Base-by-base conservation (phyloP, 2,329 filamentous ascomycete species). In the Aquanectria penicillioides region DNA sequence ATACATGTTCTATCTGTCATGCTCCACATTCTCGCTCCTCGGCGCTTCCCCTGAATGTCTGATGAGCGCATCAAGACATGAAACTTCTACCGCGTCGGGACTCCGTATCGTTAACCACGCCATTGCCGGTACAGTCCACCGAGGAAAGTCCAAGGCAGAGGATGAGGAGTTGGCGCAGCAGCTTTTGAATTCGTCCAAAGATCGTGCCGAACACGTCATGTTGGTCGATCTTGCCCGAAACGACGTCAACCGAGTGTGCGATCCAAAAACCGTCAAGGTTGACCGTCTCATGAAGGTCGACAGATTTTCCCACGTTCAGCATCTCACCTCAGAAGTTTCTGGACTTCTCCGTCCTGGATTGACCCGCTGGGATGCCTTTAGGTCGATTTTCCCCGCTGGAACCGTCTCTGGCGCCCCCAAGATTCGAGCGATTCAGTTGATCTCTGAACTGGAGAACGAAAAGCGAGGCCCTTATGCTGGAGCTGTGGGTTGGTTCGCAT, bases 321-420 rank as follows among this genome's bases (percentile, higher is more conserved):
- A 99, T 77, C 86, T 99, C 15, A 94, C 97, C 5, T 97, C 93
- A 2, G 94, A 99, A 76, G 95, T 99, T 0, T 97, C 93, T 2
- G 94, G 95, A 38, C 85, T 95, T n/a, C 80, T 98, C 65, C 86
- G 95, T 40, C 83, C 86, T 5, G 94, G 84, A 33, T 93, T 93
- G 81, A 94, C 93, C 25, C 86, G 95, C 57, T 99, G 97, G 77
- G 94, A 98, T 73, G 95, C 95, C 9, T 97, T 99, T 80, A 87
- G 94, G 33, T 94, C 91, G 65, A 97, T 99, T 70, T 99, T 99
- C 81, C 95, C 95, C 0, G 95, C 95, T 5, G 95, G 95, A 54
- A 99, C 95, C 0, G 94, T 98, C 25, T 95, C 91, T 15, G 95
- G 95, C 5, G 94, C 95, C 4, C 95, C 95, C 57, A 99, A 99